These are phyloP conservation scores for Trichosporon asahii DNA, from an alignment of 1,284 basidiomycete genomes.

Conservation along the genomic window DNA sequence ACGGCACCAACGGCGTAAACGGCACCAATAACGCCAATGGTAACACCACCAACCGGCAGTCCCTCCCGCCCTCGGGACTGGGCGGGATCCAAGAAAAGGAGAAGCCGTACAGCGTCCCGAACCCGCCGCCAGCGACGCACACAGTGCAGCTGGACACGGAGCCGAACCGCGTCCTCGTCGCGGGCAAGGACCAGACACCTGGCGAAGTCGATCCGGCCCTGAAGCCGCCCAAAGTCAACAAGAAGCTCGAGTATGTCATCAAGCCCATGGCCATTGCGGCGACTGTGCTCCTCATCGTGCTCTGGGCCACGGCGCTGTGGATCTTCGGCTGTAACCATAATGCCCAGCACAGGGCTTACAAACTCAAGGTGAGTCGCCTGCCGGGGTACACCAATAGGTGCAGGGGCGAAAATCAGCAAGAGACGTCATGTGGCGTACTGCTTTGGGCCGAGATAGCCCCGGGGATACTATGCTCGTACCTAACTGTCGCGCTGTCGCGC, in stretches of 20 bases:
- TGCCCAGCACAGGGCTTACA: not conserved
- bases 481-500: no score
- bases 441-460: not conserved
- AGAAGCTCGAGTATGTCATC: not conserved
- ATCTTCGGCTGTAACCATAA: conserved; percentile 2
- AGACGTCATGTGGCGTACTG: not conserved
- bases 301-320: conserved; percentile 4
- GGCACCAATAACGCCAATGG: no score
- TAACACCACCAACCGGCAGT: not conserved
- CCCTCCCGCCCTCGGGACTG: not conserved
- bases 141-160: not conserved
- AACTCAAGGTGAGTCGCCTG: not conserved
- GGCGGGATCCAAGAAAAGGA: not conserved
- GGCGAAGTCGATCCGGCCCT: not conserved
- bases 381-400: not conserved
- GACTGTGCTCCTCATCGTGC: not conserved
- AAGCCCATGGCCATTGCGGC: not conserved
- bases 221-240: not conserved
- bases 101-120: not conserved
- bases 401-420: not conserved
- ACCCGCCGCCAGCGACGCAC: not conserved
- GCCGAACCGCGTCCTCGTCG: not conserved
- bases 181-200: not conserved
- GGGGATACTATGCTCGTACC: not conserved
- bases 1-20: not conserved